A percentile compares a stretch with the other conserved stretches of the same genome.
Conservation (phyloP, 192 early-diverging fungal species). For the Obelidium mucronatum region DNA sequence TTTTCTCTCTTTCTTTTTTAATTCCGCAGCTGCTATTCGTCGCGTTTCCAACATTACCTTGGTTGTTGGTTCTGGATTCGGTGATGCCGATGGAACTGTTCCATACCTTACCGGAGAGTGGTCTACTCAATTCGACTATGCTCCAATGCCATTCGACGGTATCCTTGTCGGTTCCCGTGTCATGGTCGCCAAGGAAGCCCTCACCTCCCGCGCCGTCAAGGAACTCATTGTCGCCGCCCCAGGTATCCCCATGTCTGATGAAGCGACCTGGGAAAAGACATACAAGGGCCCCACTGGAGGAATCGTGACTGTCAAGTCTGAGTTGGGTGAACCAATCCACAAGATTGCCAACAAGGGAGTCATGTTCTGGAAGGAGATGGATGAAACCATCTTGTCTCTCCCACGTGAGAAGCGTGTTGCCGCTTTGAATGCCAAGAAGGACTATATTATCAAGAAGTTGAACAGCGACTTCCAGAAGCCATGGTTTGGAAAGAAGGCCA, state of each 20-base stretch:
- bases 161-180: constrained; percentile 94
- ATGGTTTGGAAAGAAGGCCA: constrained; percentile 88
- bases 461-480: constrained; percentile 92
- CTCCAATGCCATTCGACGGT: constrained; percentile 97
- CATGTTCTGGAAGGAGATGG: constrained; percentile 80
- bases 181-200: constrained; percentile 91
- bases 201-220: constrained; percentile 81
- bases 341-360: constrained; percentile 87
- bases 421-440: constrained; percentile 79
- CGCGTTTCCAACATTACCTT: constrained; percentile 80
- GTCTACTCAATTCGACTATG: constrained; percentile 76
- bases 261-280: constrained; percentile 83
- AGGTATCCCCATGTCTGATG: constrained; percentile 72
- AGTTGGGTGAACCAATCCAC: constrained; percentile 94
- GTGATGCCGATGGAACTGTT: constrained; percentile 82
- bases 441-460: constrained; percentile 84
- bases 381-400: constrained; percentile 79
- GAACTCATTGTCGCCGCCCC: constrained; percentile 85
- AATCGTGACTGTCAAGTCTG: constrained; percentile 85
- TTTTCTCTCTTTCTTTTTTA: neutral
- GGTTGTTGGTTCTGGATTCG: constrained; percentile 92
- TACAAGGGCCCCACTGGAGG: constrained; percentile 80
- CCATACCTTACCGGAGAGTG: constrained; percentile 96
- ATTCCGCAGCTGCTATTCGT: constrained; percentile 75
- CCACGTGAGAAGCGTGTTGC: constrained; percentile 82